Conservation (phyloP, 371 early-diverging fungal species). For the Choanephora cucurbitarum region DNA sequence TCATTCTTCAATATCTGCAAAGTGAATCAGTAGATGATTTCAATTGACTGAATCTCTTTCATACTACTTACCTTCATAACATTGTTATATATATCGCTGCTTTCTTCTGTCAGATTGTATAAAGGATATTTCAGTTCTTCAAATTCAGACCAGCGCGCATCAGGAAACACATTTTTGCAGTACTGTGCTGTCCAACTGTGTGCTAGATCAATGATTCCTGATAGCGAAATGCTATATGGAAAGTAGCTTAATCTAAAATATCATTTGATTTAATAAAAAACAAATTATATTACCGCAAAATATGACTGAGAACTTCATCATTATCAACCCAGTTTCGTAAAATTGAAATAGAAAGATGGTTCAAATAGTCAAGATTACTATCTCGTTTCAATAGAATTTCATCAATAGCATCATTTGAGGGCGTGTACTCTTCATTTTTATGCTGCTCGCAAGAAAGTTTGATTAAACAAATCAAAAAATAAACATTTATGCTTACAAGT, state of each 20-base stretch:
- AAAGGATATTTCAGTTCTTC: slow-evolving; percentile 4
- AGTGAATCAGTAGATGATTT: slow-evolving; percentile 16
- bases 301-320: slow-evolving; percentile 6
- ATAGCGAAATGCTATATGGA: slow-evolving; percentile 8
- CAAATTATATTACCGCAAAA: slow-evolving; percentile 6
- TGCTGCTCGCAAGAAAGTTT: slow-evolving; percentile 12
- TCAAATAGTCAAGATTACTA: slow-evolving; percentile 13
- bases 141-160: slow-evolving; percentile 8
- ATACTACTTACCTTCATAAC: slow-evolving; percentile 17
- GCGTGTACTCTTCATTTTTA: slow-evolving; percentile 13
- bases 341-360: slow-evolving; percentile 9
- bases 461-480: slow-evolving; percentile 11
- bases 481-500: slow-evolving; percentile 5
- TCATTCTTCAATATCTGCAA: slow-evolving; percentile 12
- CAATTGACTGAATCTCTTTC: slow-evolving; percentile 15
- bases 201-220: slow-evolving; percentile 10
- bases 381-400: slow-evolving; percentile 6
- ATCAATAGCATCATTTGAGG: slow-evolving; percentile 9
- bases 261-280: slow-evolving; percentile 9
- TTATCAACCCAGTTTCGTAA: slow-evolving; percentile 7
- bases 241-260: slow-evolving; percentile 7
- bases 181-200: slow-evolving; percentile 7
- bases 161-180: slow-evolving; percentile 9
- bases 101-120: slow-evolving; percentile 7
- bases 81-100: slow-evolving; percentile 10